Percentiles rank a stretch among this genome's conserved stretches.
Evolutionary conservation across 2,329 filamentous ascomycete genomes (phyloP).

Genomic region (Fusarium redolens): DNA sequence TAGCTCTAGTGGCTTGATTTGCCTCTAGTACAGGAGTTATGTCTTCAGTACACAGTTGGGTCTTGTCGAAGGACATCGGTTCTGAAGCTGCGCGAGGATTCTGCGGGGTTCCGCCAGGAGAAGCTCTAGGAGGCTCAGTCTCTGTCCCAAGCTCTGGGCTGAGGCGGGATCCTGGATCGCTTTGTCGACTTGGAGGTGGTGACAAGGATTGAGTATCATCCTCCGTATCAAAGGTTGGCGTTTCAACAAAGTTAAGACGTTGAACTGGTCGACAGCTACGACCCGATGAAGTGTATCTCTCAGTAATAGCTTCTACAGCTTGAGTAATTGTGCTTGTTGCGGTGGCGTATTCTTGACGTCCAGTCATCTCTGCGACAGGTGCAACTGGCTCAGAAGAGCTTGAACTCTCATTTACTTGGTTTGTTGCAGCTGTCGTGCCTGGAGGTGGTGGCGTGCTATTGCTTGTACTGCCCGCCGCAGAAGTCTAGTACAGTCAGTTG

Average conservation of each 20-base stretch:
- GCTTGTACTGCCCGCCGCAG: accelerated
- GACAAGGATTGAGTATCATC: background rate
- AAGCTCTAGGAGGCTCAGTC: accelerated
- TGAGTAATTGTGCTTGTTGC: accelerated
- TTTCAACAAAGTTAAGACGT: background rate
- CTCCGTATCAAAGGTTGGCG: background rate
- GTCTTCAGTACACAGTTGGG: background rate
- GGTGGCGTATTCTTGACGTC: accelerated
- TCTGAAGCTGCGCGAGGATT: accelerated
- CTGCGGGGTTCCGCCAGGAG: accelerated
- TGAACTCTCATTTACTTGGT: accelerated
- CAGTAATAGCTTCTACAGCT: accelerated
- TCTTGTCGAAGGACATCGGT: accelerated
- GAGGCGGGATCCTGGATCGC: background rate
- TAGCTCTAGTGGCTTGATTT: background rate
- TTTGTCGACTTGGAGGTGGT: background rate
- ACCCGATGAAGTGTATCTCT: background rate
- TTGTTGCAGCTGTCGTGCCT: accelerated
- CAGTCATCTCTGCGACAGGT: background rate
- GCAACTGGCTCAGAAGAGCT: background rate
- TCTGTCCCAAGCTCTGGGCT: background rate
- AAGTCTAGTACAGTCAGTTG: background rate
- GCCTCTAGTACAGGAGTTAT: background rate
- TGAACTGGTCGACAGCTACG: background rate
- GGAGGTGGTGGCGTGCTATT: background rate